These are phyloP conservation scores for Calonectria leucothoes DNA, from an alignment of 2,329 filamentous ascomycete species.

Conservation along the genomic window DNA sequence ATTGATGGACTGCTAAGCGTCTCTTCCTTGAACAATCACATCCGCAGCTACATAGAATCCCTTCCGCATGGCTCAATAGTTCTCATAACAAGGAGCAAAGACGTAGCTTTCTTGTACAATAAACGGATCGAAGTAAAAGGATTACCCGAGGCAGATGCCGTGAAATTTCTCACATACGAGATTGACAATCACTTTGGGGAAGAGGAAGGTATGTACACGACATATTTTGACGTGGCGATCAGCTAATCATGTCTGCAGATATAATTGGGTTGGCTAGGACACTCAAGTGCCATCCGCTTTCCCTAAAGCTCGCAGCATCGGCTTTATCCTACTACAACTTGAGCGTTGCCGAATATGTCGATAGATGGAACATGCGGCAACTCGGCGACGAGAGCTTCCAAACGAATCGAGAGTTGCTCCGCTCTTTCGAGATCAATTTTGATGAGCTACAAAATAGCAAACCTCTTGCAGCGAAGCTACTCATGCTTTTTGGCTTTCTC, in stretches of 20 bases:
- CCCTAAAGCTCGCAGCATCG: background rate
- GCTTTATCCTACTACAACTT: background rate
- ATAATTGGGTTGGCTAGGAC: background rate
- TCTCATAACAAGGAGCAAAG: background rate
- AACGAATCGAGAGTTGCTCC: background rate
- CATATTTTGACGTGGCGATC: too few relatives aligned
- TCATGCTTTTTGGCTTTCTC: conserved; percentile 9
- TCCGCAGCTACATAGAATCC: background rate
- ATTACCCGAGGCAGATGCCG: background rate
- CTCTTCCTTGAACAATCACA: background rate
- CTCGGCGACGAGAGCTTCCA: background rate
- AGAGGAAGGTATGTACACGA: background rate
- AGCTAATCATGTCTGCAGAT: background rate
- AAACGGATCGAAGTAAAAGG: background rate
- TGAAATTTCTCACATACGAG: background rate
- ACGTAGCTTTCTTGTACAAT: background rate
- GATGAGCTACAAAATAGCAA: background rate
- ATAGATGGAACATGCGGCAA: background rate
- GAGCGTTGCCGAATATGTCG: background rate
- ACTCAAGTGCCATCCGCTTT: conserved; percentile 1
- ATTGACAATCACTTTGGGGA: background rate
- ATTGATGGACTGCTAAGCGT: background rate
- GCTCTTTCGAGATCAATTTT: conserved; percentile 1
- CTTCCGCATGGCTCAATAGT: background rate
- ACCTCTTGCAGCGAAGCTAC: background rate